Evolutionary conservation across 2,329 filamentous ascomycete species (phyloP).

Genomic region (Diplodia corticola): DNA sequence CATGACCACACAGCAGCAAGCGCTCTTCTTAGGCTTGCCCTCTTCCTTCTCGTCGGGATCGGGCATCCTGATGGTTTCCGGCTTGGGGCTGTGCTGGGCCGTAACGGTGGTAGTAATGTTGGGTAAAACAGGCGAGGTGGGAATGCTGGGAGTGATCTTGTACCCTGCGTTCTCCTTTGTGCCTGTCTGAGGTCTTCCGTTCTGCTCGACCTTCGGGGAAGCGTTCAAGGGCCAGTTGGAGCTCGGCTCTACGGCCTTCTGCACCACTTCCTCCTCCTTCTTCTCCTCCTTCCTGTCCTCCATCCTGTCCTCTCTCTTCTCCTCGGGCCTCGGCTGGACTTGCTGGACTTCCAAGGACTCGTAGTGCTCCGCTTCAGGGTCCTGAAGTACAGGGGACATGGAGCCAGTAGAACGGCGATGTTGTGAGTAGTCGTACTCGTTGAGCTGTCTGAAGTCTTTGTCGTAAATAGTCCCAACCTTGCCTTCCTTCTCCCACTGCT

Average conservation of each 20-base stretch:
- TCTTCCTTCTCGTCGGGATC: conserved; percentile 53
- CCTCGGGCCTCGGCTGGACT: not conserved
- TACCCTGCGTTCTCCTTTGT: conserved; percentile 44
- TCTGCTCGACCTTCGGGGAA: conserved; percentile 8
- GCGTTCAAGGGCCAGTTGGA: not conserved
- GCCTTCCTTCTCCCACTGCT: conserved; percentile 92
- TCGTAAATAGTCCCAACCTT: conserved; percentile 84
- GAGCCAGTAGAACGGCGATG: conserved; percentile 6
- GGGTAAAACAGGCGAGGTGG: conserved; percentile 25
- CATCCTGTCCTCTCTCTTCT: not conserved
- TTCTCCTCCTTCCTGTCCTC: not conserved
- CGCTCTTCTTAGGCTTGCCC: conserved; percentile 58
- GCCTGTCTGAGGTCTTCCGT: conserved; percentile 30
- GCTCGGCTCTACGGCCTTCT: not conserved
- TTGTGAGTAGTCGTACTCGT: conserved; percentile 55
- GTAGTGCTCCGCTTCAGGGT: conserved; percentile 31
- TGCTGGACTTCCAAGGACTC: not conserved
- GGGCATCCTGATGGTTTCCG: conserved; percentile 53
- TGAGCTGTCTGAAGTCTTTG: conserved; percentile 81
- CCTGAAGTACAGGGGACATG: conserved; percentile 28
- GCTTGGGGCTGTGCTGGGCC: conserved; percentile 28
- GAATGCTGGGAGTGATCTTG: conserved; percentile 50
- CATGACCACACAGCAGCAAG: conserved; percentile 75
- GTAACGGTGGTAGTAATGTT: conserved; percentile 5
- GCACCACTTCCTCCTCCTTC: not conserved